These are phyloP conservation scores for Pythium vanterpoolii DNA, from an alignment of 352 stramenopile genomes.

Conservation along the genomic window DNA sequence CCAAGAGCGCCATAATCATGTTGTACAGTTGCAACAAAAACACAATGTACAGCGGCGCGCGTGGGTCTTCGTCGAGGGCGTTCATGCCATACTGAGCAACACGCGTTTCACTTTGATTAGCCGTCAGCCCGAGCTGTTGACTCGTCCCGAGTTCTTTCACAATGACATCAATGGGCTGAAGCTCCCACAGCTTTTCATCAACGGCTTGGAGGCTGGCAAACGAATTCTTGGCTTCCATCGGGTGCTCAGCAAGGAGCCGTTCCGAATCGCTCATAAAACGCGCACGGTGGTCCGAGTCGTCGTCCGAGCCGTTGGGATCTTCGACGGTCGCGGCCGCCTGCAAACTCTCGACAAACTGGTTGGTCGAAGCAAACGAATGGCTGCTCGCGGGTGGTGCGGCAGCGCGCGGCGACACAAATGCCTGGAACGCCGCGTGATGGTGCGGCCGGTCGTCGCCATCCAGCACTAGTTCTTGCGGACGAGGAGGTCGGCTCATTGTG, in stretches of 20 bases:
- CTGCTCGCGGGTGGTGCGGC: background rate
- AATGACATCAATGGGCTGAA: constrained; percentile 40
- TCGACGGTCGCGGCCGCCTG: constrained; percentile 9
- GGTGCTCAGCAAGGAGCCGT: constrained; percentile 48
- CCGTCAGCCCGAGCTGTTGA: constrained; percentile 41
- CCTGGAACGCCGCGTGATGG: constrained; percentile 7
- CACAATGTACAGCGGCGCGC: constrained; percentile 52
- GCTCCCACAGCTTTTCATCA: constrained; percentile 54
- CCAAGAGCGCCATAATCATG: constrained; percentile 64
- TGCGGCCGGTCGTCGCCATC: background rate
- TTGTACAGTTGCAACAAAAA: constrained; percentile 84
- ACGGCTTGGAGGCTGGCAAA: constrained; percentile 52
- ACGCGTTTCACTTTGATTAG: constrained; percentile 37
- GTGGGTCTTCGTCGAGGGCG: constrained; percentile 57
- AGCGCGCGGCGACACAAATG: constrained; percentile 1
- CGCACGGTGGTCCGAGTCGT: constrained; percentile 33
- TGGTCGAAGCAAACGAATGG: constrained; percentile 5
- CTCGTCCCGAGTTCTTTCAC: constrained; percentile 52
- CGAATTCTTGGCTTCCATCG: constrained; percentile 39
- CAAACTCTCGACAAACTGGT: constrained; percentile 8
- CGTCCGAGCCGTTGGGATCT: constrained; percentile 1
- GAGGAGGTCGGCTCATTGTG: constrained; percentile 2
- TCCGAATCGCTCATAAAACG: constrained; percentile 67
- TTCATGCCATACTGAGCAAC: constrained; percentile 51
- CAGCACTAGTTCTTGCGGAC: background rate